Evolutionary conservation across 371 early-diverging fungal species (phyloP).

Genomic region (Choanephora cucurbitarum): DNA sequence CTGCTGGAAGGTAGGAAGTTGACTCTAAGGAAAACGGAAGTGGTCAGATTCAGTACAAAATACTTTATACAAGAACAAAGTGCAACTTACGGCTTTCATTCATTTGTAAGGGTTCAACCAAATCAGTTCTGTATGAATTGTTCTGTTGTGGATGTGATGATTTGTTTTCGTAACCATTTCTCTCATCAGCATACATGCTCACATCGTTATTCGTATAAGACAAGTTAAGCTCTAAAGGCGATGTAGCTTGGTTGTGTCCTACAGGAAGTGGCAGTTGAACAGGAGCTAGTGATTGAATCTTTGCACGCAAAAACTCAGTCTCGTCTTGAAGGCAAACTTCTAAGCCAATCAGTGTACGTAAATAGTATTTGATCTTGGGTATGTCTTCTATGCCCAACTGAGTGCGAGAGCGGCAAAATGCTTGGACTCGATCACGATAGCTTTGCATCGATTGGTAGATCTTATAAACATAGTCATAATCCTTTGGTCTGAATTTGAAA

Average conservation of each 20-base stretch:
- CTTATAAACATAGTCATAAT: conserved; percentile 51
- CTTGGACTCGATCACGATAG: conserved; percentile 36
- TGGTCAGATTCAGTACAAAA: too few species aligned
- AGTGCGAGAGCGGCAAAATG: conserved; percentile 45
- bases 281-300: conserved; percentile 43
- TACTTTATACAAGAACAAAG: too few species aligned
- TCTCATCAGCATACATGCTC: too few species aligned
- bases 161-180: too few species aligned
- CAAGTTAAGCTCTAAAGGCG: too few species aligned
- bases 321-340: conserved; percentile 51
- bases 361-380: conserved; percentile 38
- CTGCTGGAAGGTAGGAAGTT: neutral
- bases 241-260: too few species aligned
- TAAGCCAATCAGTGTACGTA: conserved; percentile 64
- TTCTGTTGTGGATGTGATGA: too few species aligned
- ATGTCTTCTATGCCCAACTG: conserved; percentile 40
- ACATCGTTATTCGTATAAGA: too few species aligned
- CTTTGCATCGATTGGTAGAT: conserved; percentile 43
- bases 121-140: too few species aligned
- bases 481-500: conserved; percentile 59
- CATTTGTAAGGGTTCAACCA: too few species aligned
- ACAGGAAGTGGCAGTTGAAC: neutral
- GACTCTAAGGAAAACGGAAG: too few species aligned
- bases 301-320: conserved; percentile 45
- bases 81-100: neutral